These are phyloP conservation scores for Misopates orontium DNA, from an alignment of 257 asterid genomes.

Conservation along the genomic window DNA sequence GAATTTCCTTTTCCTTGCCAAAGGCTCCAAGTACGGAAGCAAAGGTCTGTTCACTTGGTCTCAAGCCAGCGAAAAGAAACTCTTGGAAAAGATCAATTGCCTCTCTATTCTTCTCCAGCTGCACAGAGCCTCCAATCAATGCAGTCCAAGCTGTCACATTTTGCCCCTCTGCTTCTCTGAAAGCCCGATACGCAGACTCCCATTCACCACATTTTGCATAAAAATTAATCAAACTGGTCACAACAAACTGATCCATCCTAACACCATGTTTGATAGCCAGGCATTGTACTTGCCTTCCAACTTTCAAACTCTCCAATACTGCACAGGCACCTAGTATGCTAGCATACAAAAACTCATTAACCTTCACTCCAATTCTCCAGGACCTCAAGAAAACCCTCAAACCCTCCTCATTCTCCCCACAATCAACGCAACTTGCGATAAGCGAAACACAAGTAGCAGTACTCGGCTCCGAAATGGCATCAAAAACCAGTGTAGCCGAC, in stretches of 20 bases:
- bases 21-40: slow-evolving; percentile 75
- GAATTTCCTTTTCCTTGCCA: slow-evolving; percentile 40
- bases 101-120: slow-evolving; percentile 39
- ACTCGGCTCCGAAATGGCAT: slow-evolving; percentile 51
- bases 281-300: slow-evolving; percentile 71
- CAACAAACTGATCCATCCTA: slow-evolving; percentile 54
- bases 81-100: slow-evolving; percentile 54
- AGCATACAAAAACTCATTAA: slow-evolving; percentile 60
- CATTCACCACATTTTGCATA: slow-evolving; percentile 68
- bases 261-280: slow-evolving; percentile 51
- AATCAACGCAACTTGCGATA: slow-evolving; percentile 51
- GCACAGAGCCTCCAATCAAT: slow-evolving; percentile 68
- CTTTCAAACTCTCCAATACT: slow-evolving; percentile 39
- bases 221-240: slow-evolving; percentile 63
- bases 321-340: slow-evolving; percentile 69
- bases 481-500: slow-evolving; percentile 59
- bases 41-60: slow-evolving; percentile 64
- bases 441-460: slow-evolving; percentile 67
- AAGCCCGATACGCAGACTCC: slow-evolving; percentile 50
- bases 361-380: slow-evolving; percentile 47
- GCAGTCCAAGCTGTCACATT: slow-evolving; percentile 80
- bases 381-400: slow-evolving; percentile 54
- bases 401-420: slow-evolving; percentile 60
- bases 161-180: slow-evolving; percentile 51
- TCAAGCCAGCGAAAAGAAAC: slow-evolving; percentile 48